These are phyloP conservation scores for Suhomyces kunorum DNA, from an alignment of 1,139 yeast genomes.

Conservation along the genomic window DNA sequence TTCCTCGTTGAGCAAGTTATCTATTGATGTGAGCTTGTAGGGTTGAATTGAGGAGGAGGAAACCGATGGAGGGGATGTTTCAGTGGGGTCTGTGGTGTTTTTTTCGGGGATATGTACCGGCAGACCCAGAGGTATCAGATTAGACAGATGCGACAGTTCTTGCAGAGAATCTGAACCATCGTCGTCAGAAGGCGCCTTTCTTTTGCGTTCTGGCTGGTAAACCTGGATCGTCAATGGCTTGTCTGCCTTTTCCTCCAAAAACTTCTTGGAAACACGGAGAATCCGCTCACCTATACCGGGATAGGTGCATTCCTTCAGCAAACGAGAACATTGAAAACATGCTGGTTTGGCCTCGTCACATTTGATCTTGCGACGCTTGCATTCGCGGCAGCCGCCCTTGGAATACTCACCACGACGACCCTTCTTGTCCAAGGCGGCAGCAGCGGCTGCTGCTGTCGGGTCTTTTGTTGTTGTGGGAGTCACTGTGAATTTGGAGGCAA, in stretches of 20 bases:
- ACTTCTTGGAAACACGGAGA: constrained; percentile 18
- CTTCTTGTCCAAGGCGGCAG: constrained; percentile 4
- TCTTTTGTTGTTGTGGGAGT: background rate
- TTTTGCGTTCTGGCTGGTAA: constrained; percentile 10
- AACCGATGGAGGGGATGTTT: background rate
- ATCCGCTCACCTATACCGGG: constrained; percentile 23
- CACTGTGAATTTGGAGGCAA: no score
- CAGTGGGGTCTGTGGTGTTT: background rate
- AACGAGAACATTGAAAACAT: constrained; percentile 28
- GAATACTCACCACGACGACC: constrained; percentile 21
- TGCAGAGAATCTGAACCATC: constrained; percentile 8
- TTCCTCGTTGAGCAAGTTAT: constrained; percentile 8
- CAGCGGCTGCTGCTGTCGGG: background rate
- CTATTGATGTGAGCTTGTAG: constrained; percentile 6
- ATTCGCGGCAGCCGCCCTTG: constrained; percentile 31
- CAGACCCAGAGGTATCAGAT: constrained; percentile 6
- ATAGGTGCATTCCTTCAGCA: constrained; percentile 25
- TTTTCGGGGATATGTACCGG: background rate
- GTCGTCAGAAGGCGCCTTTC: constrained; percentile 2
- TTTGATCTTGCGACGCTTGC: constrained; percentile 31
- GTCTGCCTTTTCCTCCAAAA: constrained; percentile 8
- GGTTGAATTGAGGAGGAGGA: background rate
- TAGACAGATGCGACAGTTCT: constrained; percentile 5
- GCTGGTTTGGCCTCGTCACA: constrained; percentile 28
- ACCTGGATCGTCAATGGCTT: constrained; percentile 11